Base-by-base conservation (phyloP, 306 rosid genomes). In the Rosa lucieae region DNA sequence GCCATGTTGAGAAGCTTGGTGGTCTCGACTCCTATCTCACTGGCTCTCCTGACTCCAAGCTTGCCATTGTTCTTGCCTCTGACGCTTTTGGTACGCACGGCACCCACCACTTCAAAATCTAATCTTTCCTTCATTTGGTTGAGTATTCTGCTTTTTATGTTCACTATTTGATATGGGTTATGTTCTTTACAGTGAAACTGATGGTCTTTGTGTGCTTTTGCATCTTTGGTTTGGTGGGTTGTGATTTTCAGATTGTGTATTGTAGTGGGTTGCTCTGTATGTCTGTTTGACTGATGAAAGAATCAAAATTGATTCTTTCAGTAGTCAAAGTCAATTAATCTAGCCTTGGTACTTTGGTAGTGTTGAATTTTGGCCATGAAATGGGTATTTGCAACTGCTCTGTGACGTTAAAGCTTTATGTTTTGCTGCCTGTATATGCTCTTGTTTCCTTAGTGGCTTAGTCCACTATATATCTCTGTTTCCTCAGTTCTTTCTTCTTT, bases 21-120 rank as follows among this genome's bases (percentile, higher is more conserved):
- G 88, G 86, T 74, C 75, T 91, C 5, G 21, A 44, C 58, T 5
- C 86, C 76, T 91, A 91, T 35, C 65, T 87, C 86, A 42, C 86
- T 14, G 97, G 92, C 71, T 72, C 86, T 51, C 76, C 90, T 9
- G 55, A 82, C n/a, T 87, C 97, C 81, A 90, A 89, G 62, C 77
- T 65, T 75, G 90, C 89, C 9, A 49, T 93, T 83, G 55, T 92
- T 72, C 84, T 93, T 18, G 3, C 87, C 74, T 58, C 92, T 56
- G 97, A 93, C 47, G 7, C 83, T 56, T 90, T 8, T 51, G 89
- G 97, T 90, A 82, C 43, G 37, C 37, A 2, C 37, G 37, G 37
- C 90, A 93, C 77, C 51, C 40, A 26, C 43, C 62, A 21, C 66
- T 29, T 69, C 47, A 56, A 74, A 40, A 29, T 9, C 13, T 8